A percentile compares a stretch with the other conserved stretches of the same genome.
Evolutionary conservation across 106 monocot genomes (phyloP).

Genomic region (Phalaenopsis aphrodite): DNA sequence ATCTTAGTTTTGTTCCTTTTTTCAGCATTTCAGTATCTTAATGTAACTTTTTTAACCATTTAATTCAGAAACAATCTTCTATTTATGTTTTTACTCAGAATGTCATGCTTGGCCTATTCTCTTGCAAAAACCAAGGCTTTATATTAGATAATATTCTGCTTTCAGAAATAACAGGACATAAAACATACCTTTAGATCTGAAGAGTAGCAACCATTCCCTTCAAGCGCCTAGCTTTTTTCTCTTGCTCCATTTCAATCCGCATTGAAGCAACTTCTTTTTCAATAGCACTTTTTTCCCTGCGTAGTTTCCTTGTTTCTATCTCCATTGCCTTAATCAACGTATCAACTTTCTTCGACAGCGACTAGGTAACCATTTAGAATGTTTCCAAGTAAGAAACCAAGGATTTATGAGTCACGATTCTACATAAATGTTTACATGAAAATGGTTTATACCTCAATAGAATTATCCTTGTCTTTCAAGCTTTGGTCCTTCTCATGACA

Average conservation of each 20-base stretch:
- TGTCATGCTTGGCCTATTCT: neutral
- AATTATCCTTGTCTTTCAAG: conserved; percentile 71
- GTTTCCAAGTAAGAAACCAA: neutral
- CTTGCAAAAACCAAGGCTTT: neutral
- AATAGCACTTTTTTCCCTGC: conserved; percentile 51
- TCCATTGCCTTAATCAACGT: conserved; percentile 75
- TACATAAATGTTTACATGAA: neutral
- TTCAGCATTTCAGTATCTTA: neutral
- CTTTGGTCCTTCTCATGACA: conserved; percentile 62
- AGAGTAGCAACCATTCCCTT: conserved; percentile 27
- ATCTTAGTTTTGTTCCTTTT: neutral
- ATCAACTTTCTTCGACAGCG: conserved; percentile 65
- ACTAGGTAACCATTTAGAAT: conserved; percentile 18
- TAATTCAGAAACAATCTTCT: neutral
- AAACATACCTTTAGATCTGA: conserved; percentile 22
- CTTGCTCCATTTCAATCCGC: conserved; percentile 47
- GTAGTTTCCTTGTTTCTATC: conserved; percentile 62
- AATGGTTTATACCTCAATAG: conserved; percentile 46
- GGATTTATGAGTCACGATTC: neutral
- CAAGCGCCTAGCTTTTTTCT: conserved; percentile 38
- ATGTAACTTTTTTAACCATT: neutral
- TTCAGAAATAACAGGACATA: neutral
- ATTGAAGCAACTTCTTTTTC: conserved; percentile 58
- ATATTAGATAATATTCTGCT: neutral
- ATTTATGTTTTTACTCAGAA: neutral